These are phyloP conservation scores for Rasamsonia emersonii DNA, from an alignment of 2,329 filamentous ascomycete genomes.

Conservation along the genomic window DNA sequence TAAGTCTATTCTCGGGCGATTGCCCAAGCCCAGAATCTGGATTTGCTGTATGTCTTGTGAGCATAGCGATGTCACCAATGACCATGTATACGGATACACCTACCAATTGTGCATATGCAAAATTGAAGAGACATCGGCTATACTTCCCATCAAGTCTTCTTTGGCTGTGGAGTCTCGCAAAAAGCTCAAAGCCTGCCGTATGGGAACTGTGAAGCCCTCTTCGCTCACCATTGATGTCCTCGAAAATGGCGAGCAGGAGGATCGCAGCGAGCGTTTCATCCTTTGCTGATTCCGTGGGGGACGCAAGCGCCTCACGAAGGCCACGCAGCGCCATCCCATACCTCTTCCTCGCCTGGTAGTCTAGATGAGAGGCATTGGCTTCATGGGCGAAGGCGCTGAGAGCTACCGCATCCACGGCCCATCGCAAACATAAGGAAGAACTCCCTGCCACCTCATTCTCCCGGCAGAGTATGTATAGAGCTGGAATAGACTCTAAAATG, in stretches of 20 bases:
- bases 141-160: slow-evolving; percentile 19
- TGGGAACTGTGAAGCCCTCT: slow-evolving; percentile 28
- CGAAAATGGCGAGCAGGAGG: slow-evolving; percentile 28
- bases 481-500: slow-evolving; percentile 28
- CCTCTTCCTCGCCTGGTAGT: slow-evolving; percentile 19
- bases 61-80: not conserved
- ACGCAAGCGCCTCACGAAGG: slow-evolving; percentile 20
- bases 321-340: slow-evolving; percentile 25
- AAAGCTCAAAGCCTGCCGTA: slow-evolving; percentile 25
- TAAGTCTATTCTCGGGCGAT: slow-evolving; percentile 20
- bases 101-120: slow-evolving; percentile 29
- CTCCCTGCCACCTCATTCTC: slow-evolving; percentile 12
- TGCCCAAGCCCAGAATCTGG: slow-evolving; percentile 25
- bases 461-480: slow-evolving; percentile 23
- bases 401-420: slow-evolving; percentile 27
- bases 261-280: slow-evolving; percentile 32
- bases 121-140: slow-evolving; percentile 28
- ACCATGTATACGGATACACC: slow-evolving; percentile 4
- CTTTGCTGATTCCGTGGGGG: slow-evolving; percentile 21
- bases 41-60: slow-evolving; percentile 19
- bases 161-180: slow-evolving; percentile 26
- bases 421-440: slow-evolving; percentile 21
- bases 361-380: slow-evolving; percentile 17
- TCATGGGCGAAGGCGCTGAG: slow-evolving; percentile 25
- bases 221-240: slow-evolving; percentile 30